Conservation (phyloP, 371 early-diverging fungal genomes). For the Mycotypha africana region DNA sequence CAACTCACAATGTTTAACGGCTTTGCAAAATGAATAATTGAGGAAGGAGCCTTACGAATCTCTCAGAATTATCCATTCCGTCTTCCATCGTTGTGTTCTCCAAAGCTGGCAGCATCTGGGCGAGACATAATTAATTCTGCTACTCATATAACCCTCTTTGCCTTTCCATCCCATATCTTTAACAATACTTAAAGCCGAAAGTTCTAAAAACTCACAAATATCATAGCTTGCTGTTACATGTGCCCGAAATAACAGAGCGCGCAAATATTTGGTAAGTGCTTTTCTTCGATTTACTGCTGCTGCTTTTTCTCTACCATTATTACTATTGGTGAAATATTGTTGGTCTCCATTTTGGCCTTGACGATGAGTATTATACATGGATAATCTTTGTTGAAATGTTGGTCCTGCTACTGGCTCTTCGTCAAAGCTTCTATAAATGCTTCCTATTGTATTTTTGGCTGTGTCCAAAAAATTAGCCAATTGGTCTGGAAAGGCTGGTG, state of each 20-base stretch:
- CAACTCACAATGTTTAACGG: too few species aligned
- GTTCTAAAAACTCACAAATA: slow-evolving; percentile 77
- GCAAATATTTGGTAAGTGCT: slow-evolving; percentile 60
- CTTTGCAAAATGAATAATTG: too few species aligned
- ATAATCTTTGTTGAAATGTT: neutral
- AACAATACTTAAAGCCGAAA: slow-evolving; percentile 69
- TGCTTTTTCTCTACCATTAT: neutral
- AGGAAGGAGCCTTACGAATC: slow-evolving; percentile 53
- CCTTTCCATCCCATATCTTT: slow-evolving; percentile 85
- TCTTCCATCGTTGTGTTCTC: slow-evolving; percentile 44
- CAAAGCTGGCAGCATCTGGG: slow-evolving; percentile 32
- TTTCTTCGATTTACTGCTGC: slow-evolving; percentile 24
- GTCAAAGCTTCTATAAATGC: too few species aligned
- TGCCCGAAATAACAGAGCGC: slow-evolving; percentile 48
- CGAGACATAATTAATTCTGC: slow-evolving; percentile 41
- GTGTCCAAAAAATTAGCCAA: slow-evolving; percentile 36
- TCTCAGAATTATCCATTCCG: slow-evolving; percentile 71
- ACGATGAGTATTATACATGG: too few species aligned
- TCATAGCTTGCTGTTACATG: slow-evolving; percentile 65
- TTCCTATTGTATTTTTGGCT: slow-evolving; percentile 31
- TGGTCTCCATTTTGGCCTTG: too few species aligned
- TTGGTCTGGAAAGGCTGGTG: slow-evolving; percentile 43
- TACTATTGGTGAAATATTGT: neutral
- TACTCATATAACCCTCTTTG: slow-evolving; percentile 72
- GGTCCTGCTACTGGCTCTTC: too few species aligned